Conservation (phyloP, 169 alveolate genomes). For the Babesia divergens region DNA sequence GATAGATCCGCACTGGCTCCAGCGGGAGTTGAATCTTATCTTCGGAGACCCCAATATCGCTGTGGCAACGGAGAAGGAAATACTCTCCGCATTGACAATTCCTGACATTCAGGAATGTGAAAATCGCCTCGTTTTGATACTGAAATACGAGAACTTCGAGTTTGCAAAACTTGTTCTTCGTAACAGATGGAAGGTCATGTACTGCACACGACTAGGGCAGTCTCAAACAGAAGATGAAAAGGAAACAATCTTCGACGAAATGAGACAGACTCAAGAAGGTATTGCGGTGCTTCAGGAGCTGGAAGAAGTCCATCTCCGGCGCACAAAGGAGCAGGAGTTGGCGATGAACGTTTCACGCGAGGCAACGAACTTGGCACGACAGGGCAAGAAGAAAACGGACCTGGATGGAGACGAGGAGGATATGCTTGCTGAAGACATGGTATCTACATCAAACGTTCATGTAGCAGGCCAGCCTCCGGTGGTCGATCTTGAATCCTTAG, state of each 20-base stretch:
- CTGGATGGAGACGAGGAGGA: conserved; percentile 23
- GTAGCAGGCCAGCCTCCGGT: conserved; percentile 42
- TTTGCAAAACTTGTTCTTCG: conserved; percentile 84
- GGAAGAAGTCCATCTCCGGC: conserved; percentile 68
- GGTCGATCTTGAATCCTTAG: conserved; percentile 74
- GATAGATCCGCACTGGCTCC: conserved; percentile 95
- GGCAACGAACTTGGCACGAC: conserved; percentile 73
- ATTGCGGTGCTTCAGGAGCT: conserved; percentile 82
- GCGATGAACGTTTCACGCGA: conserved; percentile 78
- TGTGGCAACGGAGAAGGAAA: conserved; percentile 87
- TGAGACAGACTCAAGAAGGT: conserved; percentile 83
- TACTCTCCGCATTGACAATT: conserved; percentile 70
- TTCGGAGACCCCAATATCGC: conserved; percentile 81
- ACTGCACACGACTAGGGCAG: conserved; percentile 89
- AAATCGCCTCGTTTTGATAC: conserved; percentile 82
- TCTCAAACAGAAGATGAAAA: conserved; percentile 90
- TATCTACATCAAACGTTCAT: no score
- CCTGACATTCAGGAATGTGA: conserved; percentile 93
- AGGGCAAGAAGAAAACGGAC: background rate
- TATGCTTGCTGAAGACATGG: conserved; percentile 4
- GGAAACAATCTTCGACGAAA: conserved; percentile 75
- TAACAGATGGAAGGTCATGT: conserved; percentile 88
- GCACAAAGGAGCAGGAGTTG: conserved; percentile 76
- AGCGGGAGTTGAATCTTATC: conserved; percentile 85
- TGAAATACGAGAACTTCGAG: conserved; percentile 90